Evolutionary conservation across 176 grass and related monocot genomes (phyloP), one percentile per base, ranked within the genome.

Genomic region (Poa pratensis): DNA sequence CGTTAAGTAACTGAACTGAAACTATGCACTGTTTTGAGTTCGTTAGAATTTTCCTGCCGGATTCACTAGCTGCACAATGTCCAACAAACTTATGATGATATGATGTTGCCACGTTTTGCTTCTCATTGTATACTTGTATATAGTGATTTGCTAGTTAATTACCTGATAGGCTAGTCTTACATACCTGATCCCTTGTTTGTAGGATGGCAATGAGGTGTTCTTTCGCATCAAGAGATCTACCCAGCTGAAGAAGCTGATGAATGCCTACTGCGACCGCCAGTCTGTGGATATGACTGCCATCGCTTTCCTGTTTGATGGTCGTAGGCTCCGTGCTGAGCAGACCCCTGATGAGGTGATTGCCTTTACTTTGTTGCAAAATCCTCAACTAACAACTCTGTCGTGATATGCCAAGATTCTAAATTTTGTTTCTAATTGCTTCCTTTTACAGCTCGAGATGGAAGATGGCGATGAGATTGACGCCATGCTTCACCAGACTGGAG

Each of bases 401-500:
- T 55, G 53, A 9, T 55, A 55, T 20, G 5, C 18, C 18, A 22
- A 5, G 5, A 23, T 22, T 45, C 37, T 71, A 0, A 7, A 5
- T 9, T 69, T 6, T 6, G 16, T 24, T 42, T 7, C 6, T 49
- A 37, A 9, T 1, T 0, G 3, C 35, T 7, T 1, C 50, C 11
- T 6, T 58, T 88, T 82, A 30, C 69, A 95, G 92, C 92, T 97
- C 6, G 95, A 97, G 83, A 95, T 97, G 92, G 95, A 97, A 80
- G 95, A 97, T 6, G 91, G 90, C 5, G 92, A 97, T 1, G 91
- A 92, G 85, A 95, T 93, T 9, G 95, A 97, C 27, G 95, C 93
- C 40, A 97, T 97, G 95, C 89, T 97, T 53, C 95, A 97, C 89
- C 93, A 97, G 80, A 97, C 95, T 1, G 95, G 95, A 17, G 95